Base-by-base conservation (phyloP, 176 grass and related monocot species). In the Eragrostis curvula region DNA sequence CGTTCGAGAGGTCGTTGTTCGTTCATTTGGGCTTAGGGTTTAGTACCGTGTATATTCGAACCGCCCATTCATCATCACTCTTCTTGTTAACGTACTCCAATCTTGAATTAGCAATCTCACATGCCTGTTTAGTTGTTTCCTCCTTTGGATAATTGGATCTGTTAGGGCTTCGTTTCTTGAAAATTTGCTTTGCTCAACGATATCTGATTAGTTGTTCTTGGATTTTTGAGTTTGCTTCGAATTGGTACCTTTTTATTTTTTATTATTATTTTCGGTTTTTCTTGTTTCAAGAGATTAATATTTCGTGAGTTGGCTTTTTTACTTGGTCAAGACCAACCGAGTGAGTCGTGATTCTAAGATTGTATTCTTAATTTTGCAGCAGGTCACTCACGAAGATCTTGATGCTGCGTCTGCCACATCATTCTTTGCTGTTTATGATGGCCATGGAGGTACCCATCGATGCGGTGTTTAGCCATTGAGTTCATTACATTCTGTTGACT, bases 401-500 rank as follows among this genome's bases (percentile, higher is more conserved):
- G 32, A 36, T 36, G 32, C 4, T 36, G 32, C 32, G 32, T 58
- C 73, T 47, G 47, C 32, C 66, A 89, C 88, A 71, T 89, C 88
- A 66, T 89, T 89, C 83, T 89, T 86, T 73, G 83, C 47, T 82
- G 83, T 89, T 73, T 36, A 36, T 82, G 83, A 89, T 82, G 83
- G 83, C 4, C 32, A 36, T 36, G 32, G 32, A 36, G 32, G 32
- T 36, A 36, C 32, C 32, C 32, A 36, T 36, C 32, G 32, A 36
- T 36, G 32, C 3, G 2, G 4, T 4, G 32, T 36, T 36, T 36
- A 36, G 4, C 55, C 4, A 36, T 36, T 36, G 32, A 36, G 32
- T 36, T 36, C 32, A 36, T 36, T 36, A 36, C 32, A 36, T 36
- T 36, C 32, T 36, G 32, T 36, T 4, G 32, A 36, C 32, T 36